Conservation (phyloP, 768 basidiomycete species). For the Lentinula lateritia region DNA sequence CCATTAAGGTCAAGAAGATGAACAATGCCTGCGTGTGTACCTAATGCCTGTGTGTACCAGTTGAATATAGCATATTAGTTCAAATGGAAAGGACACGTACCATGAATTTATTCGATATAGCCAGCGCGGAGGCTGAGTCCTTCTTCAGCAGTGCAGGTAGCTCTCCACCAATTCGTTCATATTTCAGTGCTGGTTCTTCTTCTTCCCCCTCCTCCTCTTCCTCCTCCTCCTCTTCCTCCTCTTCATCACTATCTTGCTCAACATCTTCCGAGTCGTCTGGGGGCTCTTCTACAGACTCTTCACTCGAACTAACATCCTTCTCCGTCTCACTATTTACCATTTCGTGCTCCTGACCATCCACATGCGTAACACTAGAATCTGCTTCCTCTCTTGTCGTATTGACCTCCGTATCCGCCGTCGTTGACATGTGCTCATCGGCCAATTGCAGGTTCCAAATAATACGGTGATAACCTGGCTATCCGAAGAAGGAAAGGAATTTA, state of each 20-base stretch:
- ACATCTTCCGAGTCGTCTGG: constrained; percentile 9
- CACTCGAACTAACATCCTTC: not conserved
- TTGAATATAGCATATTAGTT: not conserved
- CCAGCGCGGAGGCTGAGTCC: constrained; percentile 83
- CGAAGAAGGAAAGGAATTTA: not conserved
- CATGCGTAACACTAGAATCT: not conserved
- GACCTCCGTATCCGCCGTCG: not conserved
- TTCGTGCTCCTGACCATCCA: not conserved
- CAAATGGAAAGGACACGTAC: constrained; percentile 32
- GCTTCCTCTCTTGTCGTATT: not conserved
- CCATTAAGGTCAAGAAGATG: constrained; percentile 80
- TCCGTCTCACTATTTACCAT: not conserved
- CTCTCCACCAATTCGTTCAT: constrained; percentile 71
- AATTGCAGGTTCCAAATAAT: not conserved
- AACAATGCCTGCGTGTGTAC: constrained; percentile 90
- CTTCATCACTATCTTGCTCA: constrained; percentile 23
- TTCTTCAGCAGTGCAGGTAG: constrained; percentile 78
- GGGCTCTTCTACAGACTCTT: not conserved
- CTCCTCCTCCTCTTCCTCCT: constrained; percentile 23
- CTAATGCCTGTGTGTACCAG: constrained; percentile 58
- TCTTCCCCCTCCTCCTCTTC: constrained; percentile 68
- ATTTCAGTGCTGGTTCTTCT: constrained; percentile 90
- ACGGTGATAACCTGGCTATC: not conserved
- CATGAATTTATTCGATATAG: constrained; percentile 67
- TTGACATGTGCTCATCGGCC: constrained; percentile 1